phyloP scores from a whole-genome alignment of 441 rosid species.

The Populus hybrid region DNA sequence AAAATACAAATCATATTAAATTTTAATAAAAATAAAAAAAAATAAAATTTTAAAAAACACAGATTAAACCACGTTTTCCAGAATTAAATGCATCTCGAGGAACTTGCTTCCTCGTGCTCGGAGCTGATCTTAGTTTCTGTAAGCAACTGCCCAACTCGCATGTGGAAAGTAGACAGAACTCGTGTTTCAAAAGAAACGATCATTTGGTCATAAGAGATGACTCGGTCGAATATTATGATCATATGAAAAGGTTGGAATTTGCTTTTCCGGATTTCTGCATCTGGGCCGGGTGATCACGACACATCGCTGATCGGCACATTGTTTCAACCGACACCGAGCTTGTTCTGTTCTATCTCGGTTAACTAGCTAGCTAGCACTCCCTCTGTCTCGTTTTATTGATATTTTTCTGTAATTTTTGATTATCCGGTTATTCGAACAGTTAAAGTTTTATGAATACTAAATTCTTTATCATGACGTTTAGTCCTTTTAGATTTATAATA shows the following conservation, averaged over 20 bases:
- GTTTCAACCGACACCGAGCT: not conserved
- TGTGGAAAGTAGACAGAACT: not conserved
- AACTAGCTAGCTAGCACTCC: no score
- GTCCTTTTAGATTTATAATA: no score
- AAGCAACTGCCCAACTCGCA: not conserved
- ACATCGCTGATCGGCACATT: not conserved
- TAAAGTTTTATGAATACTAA: no score
- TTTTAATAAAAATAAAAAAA: no score
- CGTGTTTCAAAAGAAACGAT: not conserved
- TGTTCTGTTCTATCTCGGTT: not conserved
- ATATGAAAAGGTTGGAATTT: not conserved
- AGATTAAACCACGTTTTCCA: no score
- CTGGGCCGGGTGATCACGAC: not conserved
- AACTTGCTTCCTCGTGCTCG: not conserved
- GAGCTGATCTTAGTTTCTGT: not conserved
- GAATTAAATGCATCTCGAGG: not conserved
- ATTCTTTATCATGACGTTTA: no score
- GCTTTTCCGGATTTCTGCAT: not conserved
- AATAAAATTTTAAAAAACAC: no score
- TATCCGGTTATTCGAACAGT: no score
- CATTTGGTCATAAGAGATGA: not conserved
- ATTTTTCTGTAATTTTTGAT: no score
- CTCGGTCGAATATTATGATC: not conserved
- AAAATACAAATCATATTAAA: no score
- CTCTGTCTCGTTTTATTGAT: no score